A percentile compares a stretch with the other conserved stretches of the same genome.
Conservation (phyloP, 78 protist species). For the Dictyostelium firmibasis region DNA sequence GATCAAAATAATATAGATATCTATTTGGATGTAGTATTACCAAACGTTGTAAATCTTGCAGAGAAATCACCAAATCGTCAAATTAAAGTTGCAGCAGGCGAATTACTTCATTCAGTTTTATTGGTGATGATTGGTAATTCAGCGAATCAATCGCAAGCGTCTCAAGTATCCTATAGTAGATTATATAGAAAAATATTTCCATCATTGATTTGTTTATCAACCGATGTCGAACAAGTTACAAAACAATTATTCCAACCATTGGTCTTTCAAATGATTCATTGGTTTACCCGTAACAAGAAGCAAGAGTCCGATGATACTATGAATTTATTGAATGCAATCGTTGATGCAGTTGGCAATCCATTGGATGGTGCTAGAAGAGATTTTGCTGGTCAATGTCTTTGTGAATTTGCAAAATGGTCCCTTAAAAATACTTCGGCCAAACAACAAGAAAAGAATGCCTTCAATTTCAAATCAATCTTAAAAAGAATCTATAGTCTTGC, state of each 20-base stretch:
- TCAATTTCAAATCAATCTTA: conserved; percentile 69
- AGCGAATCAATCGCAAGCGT: neutral
- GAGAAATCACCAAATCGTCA: conserved; percentile 73
- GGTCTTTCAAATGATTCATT: conserved; percentile 86
- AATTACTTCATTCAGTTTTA: conserved; percentile 87
- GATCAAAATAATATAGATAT: conserved; percentile 26
- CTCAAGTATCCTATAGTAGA: neutral
- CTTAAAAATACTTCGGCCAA: conserved; percentile 31
- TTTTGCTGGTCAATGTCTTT: conserved; percentile 65
- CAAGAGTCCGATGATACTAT: conserved; percentile 68
- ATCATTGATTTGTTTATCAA: conserved; percentile 66
- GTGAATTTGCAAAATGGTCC: conserved; percentile 83
- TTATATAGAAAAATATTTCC: conserved; percentile 83
- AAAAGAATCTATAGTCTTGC: conserved; percentile 76
- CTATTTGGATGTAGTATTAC: conserved; percentile 70
- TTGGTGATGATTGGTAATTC: conserved; percentile 80
- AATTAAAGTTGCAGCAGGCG: conserved; percentile 89
- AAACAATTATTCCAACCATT: conserved; percentile 87
- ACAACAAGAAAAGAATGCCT: conserved; percentile 15
- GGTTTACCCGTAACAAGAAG: conserved; percentile 64
- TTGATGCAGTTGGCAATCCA: conserved; percentile 71
- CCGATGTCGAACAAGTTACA: conserved; percentile 87
- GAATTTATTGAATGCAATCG: conserved; percentile 71
- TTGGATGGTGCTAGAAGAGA: conserved; percentile 83
- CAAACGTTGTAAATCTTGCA: conserved; percentile 81